Base-by-base conservation (phyloP, 805 yeast genomes). In the Hemisphaericaspora nanyangensis region DNA sequence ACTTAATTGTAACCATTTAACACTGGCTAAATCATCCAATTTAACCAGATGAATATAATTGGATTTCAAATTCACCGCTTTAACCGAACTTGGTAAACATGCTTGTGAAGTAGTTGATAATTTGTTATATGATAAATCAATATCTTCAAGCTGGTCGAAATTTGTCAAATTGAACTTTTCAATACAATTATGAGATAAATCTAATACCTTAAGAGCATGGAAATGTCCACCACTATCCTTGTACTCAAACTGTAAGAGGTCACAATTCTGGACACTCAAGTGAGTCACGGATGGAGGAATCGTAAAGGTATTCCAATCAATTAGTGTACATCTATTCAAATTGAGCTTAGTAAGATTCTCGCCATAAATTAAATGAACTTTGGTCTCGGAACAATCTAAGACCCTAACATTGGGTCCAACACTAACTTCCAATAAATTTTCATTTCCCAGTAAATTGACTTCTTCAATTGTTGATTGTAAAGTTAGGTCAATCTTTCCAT, bases 251-350 rank as follows among this genome's bases (percentile, higher is more conserved):
- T 20, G 29, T 12, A 6, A 26, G 6, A 40, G 28, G 17, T 25
- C 32, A 34, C 44, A 40, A 29, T 28, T 22, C 17, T 34, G 38
- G 11, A 37, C 17, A 22, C 34, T 34, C 15, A 40, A 38, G 3
- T 40, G 36, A 17, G 25, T 12, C 8, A 32, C 32, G n/a, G 13
- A 29, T 3, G 26, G 15, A 28, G 44, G 44, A 26, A 40, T 29
- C 16, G 15, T 12, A 16, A 40, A 37, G 7, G 17, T 15, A 11
- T 31, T 29, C 40, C 40, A 32, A 27, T 32, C 33, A 19, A 40
- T 40, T 17, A 31, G 26, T n/a, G 24, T 32, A 28, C 44, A 40
- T 28, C 41, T 37, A 24, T 40, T 27, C 11, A 40, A 16, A 17
- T 20, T 26, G n/a, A 40, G 25, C 27, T 40, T 40, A 1, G 29